phyloP scores from a whole-genome alignment of 345 rosid species.

The Kandelia obovata region DNA sequence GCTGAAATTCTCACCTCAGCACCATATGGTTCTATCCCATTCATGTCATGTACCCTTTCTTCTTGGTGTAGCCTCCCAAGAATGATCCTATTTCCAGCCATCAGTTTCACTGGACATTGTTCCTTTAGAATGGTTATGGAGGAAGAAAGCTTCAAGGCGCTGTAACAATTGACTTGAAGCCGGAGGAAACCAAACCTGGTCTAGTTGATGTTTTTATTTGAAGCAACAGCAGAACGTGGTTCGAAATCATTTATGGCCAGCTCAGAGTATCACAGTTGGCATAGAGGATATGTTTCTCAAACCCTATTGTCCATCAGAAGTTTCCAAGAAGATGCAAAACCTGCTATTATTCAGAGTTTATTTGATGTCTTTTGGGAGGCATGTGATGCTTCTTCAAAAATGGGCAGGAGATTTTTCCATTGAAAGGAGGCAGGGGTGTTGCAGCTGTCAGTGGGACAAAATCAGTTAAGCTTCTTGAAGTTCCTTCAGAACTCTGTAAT shows the following conservation, averaged over 20 bases:
- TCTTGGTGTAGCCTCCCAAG: conserved; percentile 59
- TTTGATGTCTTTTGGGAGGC: conserved; percentile 88
- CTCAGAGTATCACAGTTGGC: conserved; percentile 66
- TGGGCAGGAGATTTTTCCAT: conserved; percentile 64
- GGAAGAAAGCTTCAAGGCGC: conserved; percentile 58
- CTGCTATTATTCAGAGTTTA: conserved; percentile 56
- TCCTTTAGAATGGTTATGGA: conserved; percentile 39
- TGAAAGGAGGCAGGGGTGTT: conserved; percentile 70
- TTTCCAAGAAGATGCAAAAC: conserved; percentile 43
- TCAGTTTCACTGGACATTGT: conserved; percentile 44
- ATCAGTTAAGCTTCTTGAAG: conserved; percentile 89
- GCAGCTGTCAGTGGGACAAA: conserved; percentile 78
- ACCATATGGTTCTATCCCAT: conserved; percentile 78
- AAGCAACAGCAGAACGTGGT: conserved; percentile 79
- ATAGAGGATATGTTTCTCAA: conserved; percentile 95
- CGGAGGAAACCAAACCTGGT: conserved; percentile 90
- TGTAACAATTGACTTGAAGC: conserved; percentile 67
- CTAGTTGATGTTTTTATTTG: conserved; percentile 77
- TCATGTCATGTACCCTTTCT: conserved; percentile 79
- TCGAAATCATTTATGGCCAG: conserved; percentile 71
- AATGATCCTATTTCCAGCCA: conserved; percentile 24
- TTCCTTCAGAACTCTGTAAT: conserved; percentile 51
- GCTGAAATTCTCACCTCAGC: conserved; percentile 82
- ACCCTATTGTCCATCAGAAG: conserved; percentile 61
- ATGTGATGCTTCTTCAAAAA: conserved; percentile 64